phyloP scores from a whole-genome alignment of 345 rosid species.

The Rubroshorea leprosula region DNA sequence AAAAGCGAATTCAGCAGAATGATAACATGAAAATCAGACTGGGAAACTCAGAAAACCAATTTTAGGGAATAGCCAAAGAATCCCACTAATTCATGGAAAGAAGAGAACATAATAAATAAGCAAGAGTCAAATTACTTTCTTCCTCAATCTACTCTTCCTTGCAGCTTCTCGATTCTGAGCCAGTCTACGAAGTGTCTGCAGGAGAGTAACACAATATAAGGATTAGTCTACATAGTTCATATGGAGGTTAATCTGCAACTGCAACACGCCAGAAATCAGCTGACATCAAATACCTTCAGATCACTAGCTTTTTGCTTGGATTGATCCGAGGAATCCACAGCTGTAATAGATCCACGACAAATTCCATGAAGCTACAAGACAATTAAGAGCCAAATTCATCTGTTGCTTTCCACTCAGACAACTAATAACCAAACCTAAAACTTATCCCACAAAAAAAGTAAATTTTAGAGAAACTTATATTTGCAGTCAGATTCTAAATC shows the following conservation, averaged over 20 bases:
- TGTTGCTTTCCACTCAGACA: too few species aligned
- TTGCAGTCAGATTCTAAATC: background rate
- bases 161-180: constrained; percentile 99
- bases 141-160: constrained; percentile 82
- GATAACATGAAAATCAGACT: background rate
- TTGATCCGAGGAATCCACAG: constrained; percentile 53
- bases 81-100: background rate
- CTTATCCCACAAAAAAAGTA: background rate
- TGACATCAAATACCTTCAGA: constrained; percentile 43
- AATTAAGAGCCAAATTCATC: constrained; percentile 3
- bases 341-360: constrained; percentile 38
- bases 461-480: background rate
- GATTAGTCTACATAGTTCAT: background rate
- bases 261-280: background rate
- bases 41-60: too few species aligned
- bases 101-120: background rate
- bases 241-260: background rate
- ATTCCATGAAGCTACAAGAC: constrained; percentile 37
- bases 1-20: background rate
- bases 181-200: constrained; percentile 67
- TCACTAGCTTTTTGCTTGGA: constrained; percentile 55
- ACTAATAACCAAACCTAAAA: too few species aligned
- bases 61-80: background rate
- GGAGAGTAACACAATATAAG: background rate
- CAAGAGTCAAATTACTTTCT: constrained; percentile 47